Percentiles rank a stretch among this genome's conserved stretches.
Evolutionary conservation across 257 asterid genomes (phyloP).

Genomic region (Fraxinus anomala): DNA sequence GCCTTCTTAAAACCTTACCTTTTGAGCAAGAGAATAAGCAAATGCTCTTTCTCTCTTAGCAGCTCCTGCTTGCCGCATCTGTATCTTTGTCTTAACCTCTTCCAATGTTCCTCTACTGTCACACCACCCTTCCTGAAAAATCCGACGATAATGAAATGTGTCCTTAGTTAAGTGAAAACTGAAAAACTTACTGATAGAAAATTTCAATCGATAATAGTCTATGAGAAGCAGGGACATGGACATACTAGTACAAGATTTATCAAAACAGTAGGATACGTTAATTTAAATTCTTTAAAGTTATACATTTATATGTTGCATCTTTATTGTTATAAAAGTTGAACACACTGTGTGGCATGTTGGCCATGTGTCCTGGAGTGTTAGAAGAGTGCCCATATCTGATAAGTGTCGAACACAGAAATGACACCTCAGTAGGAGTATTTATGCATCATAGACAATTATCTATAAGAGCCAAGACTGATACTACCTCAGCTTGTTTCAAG

Average conservation of each 20-base stretch:
- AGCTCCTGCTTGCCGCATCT: conserved; percentile 88
- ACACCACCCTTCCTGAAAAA: conserved; percentile 88
- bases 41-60: conserved; percentile 89
- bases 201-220: neutral
- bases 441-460: neutral
- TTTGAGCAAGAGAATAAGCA: conserved; percentile 78
- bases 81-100: conserved; percentile 78
- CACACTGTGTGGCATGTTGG: neutral
- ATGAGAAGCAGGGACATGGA: neutral
- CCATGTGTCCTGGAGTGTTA: neutral
- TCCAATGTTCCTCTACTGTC: conserved; percentile 80
- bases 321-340: neutral
- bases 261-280: neutral
- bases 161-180: neutral
- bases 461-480: neutral
- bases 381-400: neutral
- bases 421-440: neutral
- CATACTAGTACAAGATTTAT: neutral
- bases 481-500: conserved; percentile 85
- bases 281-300: neutral
- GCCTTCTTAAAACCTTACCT: conserved; percentile 64
- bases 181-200: neutral
- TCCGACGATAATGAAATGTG: neutral
- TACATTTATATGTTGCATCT: neutral
- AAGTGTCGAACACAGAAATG: neutral